phyloP scores from a whole-genome alignment of 768 basidiomycete genomes.

The Russula vinacea region DNA sequence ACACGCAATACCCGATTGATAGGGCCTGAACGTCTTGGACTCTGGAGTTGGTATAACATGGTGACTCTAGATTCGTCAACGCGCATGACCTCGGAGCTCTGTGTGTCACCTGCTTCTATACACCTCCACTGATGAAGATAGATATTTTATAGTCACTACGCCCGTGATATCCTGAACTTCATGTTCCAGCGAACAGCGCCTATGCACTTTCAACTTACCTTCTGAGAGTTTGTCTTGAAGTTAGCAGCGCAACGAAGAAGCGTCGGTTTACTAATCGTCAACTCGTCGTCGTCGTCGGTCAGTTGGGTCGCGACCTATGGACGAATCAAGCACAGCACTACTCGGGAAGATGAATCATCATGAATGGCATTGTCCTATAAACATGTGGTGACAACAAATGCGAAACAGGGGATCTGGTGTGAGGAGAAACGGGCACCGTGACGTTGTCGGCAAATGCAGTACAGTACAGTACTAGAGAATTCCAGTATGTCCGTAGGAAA shows the following conservation, averaged over 20 bases:
- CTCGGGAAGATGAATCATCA: too few species aligned
- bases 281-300: conserved; percentile 69
- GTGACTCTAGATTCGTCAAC: too few species aligned
- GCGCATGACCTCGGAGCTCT: conserved; percentile 50
- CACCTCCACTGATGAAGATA: not conserved
- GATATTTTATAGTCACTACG: conserved; percentile 50
- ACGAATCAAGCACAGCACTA: too few species aligned
- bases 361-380: too few species aligned
- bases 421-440: too few species aligned
- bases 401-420: too few species aligned
- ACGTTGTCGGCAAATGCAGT: too few species aligned
- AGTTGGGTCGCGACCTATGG: conserved; percentile 33
- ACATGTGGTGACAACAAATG: too few species aligned
- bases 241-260: conserved; percentile 42
- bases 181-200: conserved; percentile 43
- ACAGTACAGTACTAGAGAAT: too few species aligned
- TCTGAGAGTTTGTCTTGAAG: conserved; percentile 43
- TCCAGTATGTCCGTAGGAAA: too few species aligned
- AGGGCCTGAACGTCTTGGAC: conserved; percentile 57
- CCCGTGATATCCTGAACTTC: conserved; percentile 77
- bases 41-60: conserved; percentile 82
- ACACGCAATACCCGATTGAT: conserved; percentile 45
- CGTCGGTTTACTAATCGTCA: conserved; percentile 52
- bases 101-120: conserved; percentile 40
- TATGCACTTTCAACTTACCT: conserved; percentile 51